Percentiles rank a stretch among this genome's conserved stretches.
These are phyloP conservation scores for Geosiphon pyriformis DNA, from an alignment of 192 early-diverging fungal species.

Conservation along the genomic window DNA sequence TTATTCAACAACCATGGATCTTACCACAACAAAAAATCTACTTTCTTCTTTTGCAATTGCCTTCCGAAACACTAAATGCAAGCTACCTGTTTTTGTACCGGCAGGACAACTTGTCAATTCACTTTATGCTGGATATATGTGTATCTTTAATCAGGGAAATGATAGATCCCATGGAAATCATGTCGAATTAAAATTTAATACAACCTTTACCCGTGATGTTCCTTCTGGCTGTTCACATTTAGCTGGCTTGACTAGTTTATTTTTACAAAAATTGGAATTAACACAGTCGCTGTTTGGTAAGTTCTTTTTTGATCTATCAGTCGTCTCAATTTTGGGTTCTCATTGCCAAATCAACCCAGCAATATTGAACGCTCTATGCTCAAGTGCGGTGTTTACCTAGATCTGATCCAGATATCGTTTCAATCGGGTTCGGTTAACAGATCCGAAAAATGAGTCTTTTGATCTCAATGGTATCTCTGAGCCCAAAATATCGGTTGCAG, in stretches of 20 bases:
- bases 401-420: slow-evolving; percentile 21
- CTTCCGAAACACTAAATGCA: slow-evolving; percentile 60
- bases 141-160: slow-evolving; percentile 19
- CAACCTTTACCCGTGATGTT: slow-evolving; percentile 29
- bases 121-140: slow-evolving; percentile 25
- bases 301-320: neutral
- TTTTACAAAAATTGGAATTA: slow-evolving; percentile 12
- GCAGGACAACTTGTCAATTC: slow-evolving; percentile 32
- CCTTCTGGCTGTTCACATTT: slow-evolving; percentile 34
- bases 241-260: slow-evolving; percentile 32
- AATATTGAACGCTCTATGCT: neutral
- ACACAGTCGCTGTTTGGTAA: neutral
- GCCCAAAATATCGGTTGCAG: slow-evolving; percentile 28
- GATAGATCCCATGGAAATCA: slow-evolving; percentile 30
- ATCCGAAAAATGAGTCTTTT: neutral
- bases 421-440: slow-evolving; percentile 22
- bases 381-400: slow-evolving; percentile 1
- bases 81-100: slow-evolving; percentile 57
- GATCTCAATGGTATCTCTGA: neutral
- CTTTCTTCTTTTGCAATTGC: slow-evolving; percentile 66
- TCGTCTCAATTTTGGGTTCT: too few relatives aligned
- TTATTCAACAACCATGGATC: slow-evolving; percentile 45
- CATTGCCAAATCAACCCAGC: too few relatives aligned
- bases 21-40: slow-evolving; percentile 54
- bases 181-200: slow-evolving; percentile 36